These are phyloP conservation scores for Umbelopsis ramanniana DNA, from an alignment of 192 early-diverging fungal species.

Conservation along the genomic window DNA sequence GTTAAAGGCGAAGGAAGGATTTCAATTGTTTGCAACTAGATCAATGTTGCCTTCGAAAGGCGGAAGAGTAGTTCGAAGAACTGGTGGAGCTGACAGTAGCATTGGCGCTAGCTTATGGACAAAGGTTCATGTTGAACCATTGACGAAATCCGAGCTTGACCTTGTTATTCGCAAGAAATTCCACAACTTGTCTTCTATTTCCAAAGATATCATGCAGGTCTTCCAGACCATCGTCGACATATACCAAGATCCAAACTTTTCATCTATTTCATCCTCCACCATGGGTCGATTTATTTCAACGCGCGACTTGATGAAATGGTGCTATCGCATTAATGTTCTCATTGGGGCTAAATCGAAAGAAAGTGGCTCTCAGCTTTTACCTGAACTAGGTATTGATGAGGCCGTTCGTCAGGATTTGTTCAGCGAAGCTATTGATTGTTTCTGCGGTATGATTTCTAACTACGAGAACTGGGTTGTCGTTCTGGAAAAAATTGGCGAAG, in stretches of 20 bases:
- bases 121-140: slow-evolving; percentile 65
- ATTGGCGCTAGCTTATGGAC: slow-evolving; percentile 82
- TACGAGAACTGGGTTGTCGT: slow-evolving; percentile 65
- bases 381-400: slow-evolving; percentile 40
- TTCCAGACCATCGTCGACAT: slow-evolving; percentile 54
- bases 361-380: background rate
- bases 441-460: slow-evolving; percentile 81
- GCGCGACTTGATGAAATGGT: slow-evolving; percentile 94
- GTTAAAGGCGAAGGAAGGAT: slow-evolving; percentile 80
- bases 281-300: slow-evolving; percentile 68
- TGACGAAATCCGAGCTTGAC: slow-evolving; percentile 66
- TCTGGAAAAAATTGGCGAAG: slow-evolving; percentile 65
- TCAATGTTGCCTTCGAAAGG: slow-evolving; percentile 58
- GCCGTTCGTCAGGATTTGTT: slow-evolving; percentile 69
- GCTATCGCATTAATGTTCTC: slow-evolving; percentile 66
- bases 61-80: slow-evolving; percentile 46
- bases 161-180: slow-evolving; percentile 64
- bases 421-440: slow-evolving; percentile 87
- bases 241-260: slow-evolving; percentile 49
- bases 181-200: slow-evolving; percentile 52
- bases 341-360: slow-evolving; percentile 43
- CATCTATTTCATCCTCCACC: slow-evolving; percentile 49
- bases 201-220: slow-evolving; percentile 58
- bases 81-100: slow-evolving; percentile 50
- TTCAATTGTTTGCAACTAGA: slow-evolving; percentile 92